Base-by-base conservation (phyloP, 2,329 filamentous ascomycete genomes). In the Aspergillus tubingensis region DNA sequence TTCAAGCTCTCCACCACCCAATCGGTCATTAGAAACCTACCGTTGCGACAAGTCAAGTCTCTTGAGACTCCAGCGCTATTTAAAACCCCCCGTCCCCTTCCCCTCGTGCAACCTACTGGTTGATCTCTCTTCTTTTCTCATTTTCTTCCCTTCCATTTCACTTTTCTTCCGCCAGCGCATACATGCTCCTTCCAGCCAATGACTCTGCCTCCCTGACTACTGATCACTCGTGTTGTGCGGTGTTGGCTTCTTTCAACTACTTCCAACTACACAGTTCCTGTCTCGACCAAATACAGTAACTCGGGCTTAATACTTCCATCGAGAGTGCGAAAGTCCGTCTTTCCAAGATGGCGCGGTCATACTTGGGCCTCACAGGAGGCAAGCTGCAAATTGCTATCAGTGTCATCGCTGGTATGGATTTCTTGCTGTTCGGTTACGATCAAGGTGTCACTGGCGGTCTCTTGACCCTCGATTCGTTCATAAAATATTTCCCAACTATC, bases 401-500 rank as follows among this genome's bases (percentile, higher is more conserved):
- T 27, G 58, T 79, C 13, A 74, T 80, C 61, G 79, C 79, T 32
- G 79, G 79, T 44, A 71, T 79, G 61, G 79, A 80, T 61, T 77
- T 77, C 60, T 56, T 77, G 62, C 70, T 79, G 1, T 69, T 69
- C 17, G 67, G 67, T 52, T 79, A 78, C 62, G 77, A 76, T 62
- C 74, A 72, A 67, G 79, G 77, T 71, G 78, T 81, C 5, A 77
- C 78, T 27, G 79, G 79, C 49, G 79, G 79, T 56, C 72, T 81
- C 3, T 69, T 81, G 54, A 78, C 76, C 6, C 70, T 81, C 5
- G 57, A 71, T 0, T 77, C 75, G 0, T 81, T 81, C 65, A 68
- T 72, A 47, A 74, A 71, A 44, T 73, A 74, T 51, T 80, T 81
- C 64, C 78, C 79, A 1, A 66, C 74, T 10, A 78, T 81, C 62